Percentiles rank a stretch among this genome's conserved stretches.
Evolutionary conservation across 1,284 basidiomycete genomes (phyloP).

Genomic region (Sporisorium sorghi): DNA sequence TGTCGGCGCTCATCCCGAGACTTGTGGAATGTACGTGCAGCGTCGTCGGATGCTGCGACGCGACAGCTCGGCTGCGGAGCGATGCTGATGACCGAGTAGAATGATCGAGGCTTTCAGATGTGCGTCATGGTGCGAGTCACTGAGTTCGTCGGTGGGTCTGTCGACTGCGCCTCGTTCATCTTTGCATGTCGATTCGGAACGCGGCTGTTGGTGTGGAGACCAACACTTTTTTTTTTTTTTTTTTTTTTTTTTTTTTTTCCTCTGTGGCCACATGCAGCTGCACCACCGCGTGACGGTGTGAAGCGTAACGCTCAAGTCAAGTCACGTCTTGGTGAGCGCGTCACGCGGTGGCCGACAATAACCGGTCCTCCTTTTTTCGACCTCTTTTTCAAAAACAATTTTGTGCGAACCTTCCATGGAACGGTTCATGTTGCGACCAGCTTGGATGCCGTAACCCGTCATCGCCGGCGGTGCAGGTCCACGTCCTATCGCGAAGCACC

Average conservation of each 20-base stretch:
- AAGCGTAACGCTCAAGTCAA: background rate
- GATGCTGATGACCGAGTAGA: background rate
- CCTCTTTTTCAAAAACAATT: background rate
- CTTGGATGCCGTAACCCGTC: no score
- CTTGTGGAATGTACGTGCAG: background rate
- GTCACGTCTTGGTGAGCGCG: background rate
- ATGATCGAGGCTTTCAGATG: background rate
- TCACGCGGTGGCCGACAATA: background rate
- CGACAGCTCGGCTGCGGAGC: background rate
- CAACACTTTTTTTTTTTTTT: background rate
- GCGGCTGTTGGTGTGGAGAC: background rate
- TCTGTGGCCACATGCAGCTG: background rate
- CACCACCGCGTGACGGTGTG: background rate
- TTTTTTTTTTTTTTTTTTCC: no score
- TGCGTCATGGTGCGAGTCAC: background rate
- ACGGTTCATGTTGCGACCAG: no score
- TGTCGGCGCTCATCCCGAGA: conserved; percentile 14
- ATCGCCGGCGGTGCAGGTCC: no score
- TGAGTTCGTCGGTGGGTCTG: background rate
- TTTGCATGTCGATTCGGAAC: no score
- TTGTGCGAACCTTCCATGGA: no score
- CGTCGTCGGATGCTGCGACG: background rate
- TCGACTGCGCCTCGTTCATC: background rate
- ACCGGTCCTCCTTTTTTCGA: background rate
- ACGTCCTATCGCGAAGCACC: no score